phyloP scores from a whole-genome alignment of 768 basidiomycete genomes.

The Collybiopsis confluens region DNA sequence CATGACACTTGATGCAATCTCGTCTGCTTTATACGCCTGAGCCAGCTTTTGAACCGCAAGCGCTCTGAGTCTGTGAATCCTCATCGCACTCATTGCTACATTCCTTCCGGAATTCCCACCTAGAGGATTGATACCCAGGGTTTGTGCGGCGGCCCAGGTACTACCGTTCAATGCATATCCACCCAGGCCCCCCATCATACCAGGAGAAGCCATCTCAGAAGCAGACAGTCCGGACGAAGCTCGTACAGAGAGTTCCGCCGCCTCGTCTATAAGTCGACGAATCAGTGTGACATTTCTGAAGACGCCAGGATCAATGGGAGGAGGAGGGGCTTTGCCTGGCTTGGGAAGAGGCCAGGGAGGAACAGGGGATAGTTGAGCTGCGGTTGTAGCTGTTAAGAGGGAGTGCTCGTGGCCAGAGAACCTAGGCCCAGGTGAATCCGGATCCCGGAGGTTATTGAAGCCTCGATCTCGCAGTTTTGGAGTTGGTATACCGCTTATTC shows the following conservation, averaged over 20 bases:
- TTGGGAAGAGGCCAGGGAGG: conserved; percentile 50
- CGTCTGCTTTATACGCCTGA: conserved; percentile 80
- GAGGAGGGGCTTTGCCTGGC: conserved; percentile 69
- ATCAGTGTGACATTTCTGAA: conserved; percentile 74
- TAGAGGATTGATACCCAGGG: conserved; percentile 57
- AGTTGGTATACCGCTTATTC: not conserved
- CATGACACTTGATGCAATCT: conserved; percentile 91
- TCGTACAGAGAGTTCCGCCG: conserved; percentile 82
- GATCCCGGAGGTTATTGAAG: conserved; percentile 37
- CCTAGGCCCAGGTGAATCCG: conserved; percentile 35
- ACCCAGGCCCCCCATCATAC: conserved; percentile 20
- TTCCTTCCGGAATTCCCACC: conserved; percentile 51
- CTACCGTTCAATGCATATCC: conserved; percentile 33
- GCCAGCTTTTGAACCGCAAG: conserved; percentile 86
- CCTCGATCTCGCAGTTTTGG: conserved; percentile 42
- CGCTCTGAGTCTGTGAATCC: conserved; percentile 74
- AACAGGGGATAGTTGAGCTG: conserved; percentile 35
- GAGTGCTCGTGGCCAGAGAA: not conserved
- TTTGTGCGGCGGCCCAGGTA: conserved; percentile 62
- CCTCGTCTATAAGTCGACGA: conserved; percentile 82
- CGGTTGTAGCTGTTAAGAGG: conserved; percentile 10
- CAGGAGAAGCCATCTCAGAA: conserved; percentile 56
- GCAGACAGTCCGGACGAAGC: conserved; percentile 82
- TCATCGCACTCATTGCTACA: conserved; percentile 80
- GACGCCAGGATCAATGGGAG: conserved; percentile 86